Evolutionary conservation across 192 early-diverging fungal species (phyloP).

Genomic region (Chytriomyces sp.): DNA sequence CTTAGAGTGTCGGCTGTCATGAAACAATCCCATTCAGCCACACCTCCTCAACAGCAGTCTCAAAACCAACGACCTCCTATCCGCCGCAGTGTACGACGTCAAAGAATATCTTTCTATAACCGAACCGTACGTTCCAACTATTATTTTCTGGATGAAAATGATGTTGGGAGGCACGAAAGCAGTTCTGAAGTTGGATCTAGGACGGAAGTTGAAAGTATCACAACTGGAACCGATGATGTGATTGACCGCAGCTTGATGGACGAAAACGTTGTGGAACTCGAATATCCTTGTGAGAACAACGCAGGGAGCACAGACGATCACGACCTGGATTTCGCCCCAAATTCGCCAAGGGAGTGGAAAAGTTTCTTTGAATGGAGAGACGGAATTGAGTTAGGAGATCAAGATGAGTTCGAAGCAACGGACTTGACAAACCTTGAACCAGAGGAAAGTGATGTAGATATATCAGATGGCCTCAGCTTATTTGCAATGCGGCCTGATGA

Average conservation of each 20-base stretch:
- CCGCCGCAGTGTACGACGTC: not conserved
- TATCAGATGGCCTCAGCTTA: not conserved
- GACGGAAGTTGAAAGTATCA: not conserved
- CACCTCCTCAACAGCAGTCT: no score
- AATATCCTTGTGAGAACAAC: not conserved
- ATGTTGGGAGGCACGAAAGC: not conserved
- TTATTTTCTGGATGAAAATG: not conserved
- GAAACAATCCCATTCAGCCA: no score
- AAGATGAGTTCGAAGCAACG: not conserved
- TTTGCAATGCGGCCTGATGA: not conserved
- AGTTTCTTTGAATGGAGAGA: conserved; percentile 26
- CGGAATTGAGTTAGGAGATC: not conserved
- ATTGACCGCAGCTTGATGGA: not conserved
- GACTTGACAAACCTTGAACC: no score
- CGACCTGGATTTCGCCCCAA: not conserved
- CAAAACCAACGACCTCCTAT: not conserved
- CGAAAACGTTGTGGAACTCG: not conserved
- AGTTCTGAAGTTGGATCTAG: not conserved
- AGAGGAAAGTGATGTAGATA: no score
- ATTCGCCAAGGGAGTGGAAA: conserved; percentile 21
- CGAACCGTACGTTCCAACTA: not conserved
- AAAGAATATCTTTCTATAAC: conserved; percentile 16
- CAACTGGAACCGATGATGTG: conserved; percentile 5
- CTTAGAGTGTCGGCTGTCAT: no score
- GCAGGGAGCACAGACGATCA: no score